A percentile compares a stretch with the other conserved stretches of the same genome.
These are phyloP conservation scores for Tremellales sp. DNA, from an alignment of 1,284 basidiomycete species.

Conservation along the genomic window DNA sequence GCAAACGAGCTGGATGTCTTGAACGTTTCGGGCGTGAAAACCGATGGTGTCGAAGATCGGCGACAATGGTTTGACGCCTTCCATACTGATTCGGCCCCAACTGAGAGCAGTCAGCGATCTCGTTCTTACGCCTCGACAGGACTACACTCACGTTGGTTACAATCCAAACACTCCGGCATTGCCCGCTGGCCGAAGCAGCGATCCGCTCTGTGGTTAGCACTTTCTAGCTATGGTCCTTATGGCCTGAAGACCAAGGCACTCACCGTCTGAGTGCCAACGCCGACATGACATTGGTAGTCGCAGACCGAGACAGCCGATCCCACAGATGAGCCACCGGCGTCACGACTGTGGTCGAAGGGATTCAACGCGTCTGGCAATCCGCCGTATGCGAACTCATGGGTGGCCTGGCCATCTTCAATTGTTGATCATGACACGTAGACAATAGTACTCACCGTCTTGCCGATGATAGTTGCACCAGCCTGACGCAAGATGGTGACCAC, in stretches of 20 bases:
- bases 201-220: conserved; percentile 17
- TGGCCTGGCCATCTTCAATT: conserved; percentile 21
- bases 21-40: conserved; percentile 28
- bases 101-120: background rate
- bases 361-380: conserved; percentile 22
- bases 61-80: conserved; percentile 31
- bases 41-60: conserved; percentile 36
- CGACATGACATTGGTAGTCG: conserved; percentile 34
- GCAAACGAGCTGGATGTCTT: conserved; percentile 30
- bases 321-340: conserved; percentile 33
- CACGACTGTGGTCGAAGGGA: conserved; percentile 25
- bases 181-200: conserved; percentile 31
- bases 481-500: conserved; percentile 16
- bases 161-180: conserved; percentile 37
- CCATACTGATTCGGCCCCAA: conserved; percentile 32
- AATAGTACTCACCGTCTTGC: conserved; percentile 23
- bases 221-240: background rate
- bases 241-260: background rate
- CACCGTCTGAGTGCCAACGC: conserved; percentile 28
- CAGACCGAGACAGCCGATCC: conserved; percentile 34
- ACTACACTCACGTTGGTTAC: conserved; percentile 36
- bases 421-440: background rate
- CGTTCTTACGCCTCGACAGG: no score
- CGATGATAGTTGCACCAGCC: conserved; percentile 29
- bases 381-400: conserved; percentile 32